Percentiles rank a stretch among this genome's conserved stretches.
phyloP scores from a whole-genome alignment of 2,329 filamentous ascomycete species.

The Cladobotryum protrusum region DNA sequence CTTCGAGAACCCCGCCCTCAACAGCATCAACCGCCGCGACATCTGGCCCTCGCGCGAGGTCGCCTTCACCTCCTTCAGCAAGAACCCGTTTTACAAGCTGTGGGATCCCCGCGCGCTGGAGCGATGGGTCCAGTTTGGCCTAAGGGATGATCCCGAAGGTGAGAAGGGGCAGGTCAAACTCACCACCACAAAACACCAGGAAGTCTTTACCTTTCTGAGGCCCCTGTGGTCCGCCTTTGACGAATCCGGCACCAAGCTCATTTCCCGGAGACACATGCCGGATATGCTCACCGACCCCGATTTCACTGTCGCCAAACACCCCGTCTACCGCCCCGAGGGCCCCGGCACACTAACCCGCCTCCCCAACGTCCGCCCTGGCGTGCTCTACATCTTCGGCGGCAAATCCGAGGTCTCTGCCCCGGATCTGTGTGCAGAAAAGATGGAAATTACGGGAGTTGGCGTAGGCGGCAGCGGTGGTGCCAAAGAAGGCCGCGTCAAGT shows the following conservation, averaged over 20 bases:
- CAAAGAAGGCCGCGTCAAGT: slow-evolving; percentile 58
- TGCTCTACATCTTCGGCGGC: slow-evolving; percentile 64
- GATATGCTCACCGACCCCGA: slow-evolving; percentile 45
- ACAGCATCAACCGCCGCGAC: slow-evolving; percentile 69
- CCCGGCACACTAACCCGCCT: slow-evolving; percentile 50
- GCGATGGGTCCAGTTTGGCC: slow-evolving; percentile 53
- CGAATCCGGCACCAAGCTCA: slow-evolving; percentile 28
- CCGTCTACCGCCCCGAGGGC: slow-evolving; percentile 63
- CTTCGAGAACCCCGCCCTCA: slow-evolving; percentile 40
- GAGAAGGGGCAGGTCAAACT: slow-evolving; percentile 51
- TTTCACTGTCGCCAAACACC: slow-evolving; percentile 30
- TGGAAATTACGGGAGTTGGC: slow-evolving; percentile 57
- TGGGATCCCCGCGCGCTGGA: slow-evolving; percentile 82
- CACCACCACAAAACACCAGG: slow-evolving; percentile 75
- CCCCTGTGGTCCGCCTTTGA: slow-evolving; percentile 46
- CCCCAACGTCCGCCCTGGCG: slow-evolving; percentile 54
- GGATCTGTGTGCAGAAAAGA: slow-evolving; percentile 48
- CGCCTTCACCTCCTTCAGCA: slow-evolving; percentile 60
- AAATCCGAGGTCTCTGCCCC: slow-evolving; percentile 50
- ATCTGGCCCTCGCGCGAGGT: slow-evolving; percentile 70
- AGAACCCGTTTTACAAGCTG: slow-evolving; percentile 62
- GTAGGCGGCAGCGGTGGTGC: slow-evolving; percentile 62
- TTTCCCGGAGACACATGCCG: slow-evolving; percentile 36
- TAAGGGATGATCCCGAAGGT: slow-evolving; percentile 51
- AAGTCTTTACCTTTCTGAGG: slow-evolving; percentile 68